Evolutionary conservation across 352 stramenopile species (phyloP), one percentile per base, ranked within the genome.

Genomic region (Pythium apleroticum): DNA sequence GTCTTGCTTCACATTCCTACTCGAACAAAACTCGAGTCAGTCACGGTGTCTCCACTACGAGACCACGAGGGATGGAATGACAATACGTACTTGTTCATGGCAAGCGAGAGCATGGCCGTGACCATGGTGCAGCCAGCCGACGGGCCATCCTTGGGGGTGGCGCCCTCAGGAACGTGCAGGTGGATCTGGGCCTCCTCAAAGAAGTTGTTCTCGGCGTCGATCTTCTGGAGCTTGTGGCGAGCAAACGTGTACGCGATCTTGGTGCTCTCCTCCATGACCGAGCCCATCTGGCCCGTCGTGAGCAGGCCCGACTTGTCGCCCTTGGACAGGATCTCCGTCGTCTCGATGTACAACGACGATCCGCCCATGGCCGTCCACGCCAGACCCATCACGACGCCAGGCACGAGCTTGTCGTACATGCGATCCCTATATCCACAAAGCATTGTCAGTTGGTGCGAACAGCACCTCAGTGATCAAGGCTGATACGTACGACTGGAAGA

Each of bases 281-380:
- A 97, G 35, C 97, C 97, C 68, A 99, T 92, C 69, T 99, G 97
- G 12, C 98, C 98, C 1, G 97, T 99, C 14, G 66, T 91, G 30
- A 91, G 71, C n/a, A 96, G 60, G 25, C 79, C 80, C 5, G 77
- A 81, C 55, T 75, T 75, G 9, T 89, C 78, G 27, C 70, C 71
- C 73, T 95, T 93, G 30, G 80, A 83, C 64, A 84, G 57, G 50
- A 95, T 78, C 52, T 80, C 76, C 0, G 80, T 93, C 8, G 86
- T 95, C 81, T 99, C 98, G 73, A 99, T 99, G 75, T 99, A 99
- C n/a, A 99, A 75, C 24, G 96, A 97, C 6, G 93, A 95, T 24
- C 98, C 98, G 64, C 98, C 98, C 95, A 99, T 99, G 17, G 95
- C 90, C 3, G 97, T 99, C 93, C 97, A 99, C 0, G 97, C 97